Evolutionary conservation across 345 rosid genomes (phyloP).

Genomic region (Euphorbia pulcherrima): DNA sequence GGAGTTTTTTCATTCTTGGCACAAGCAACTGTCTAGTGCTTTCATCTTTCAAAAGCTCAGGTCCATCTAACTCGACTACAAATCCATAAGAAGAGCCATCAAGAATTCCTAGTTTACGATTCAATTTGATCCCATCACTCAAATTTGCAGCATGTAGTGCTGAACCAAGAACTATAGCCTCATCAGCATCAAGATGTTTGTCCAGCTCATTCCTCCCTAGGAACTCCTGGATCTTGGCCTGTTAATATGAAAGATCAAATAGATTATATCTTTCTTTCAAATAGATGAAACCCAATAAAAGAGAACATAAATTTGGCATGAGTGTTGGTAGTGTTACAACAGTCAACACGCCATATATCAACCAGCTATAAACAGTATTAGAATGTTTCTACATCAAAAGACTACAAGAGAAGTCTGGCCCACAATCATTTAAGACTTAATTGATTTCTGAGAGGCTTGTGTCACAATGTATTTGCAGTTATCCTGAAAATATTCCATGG

Average conservation of each 20-base stretch:
- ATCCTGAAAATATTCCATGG: not conserved
- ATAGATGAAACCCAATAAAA: slow-evolving; percentile 1
- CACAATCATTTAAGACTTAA: not conserved
- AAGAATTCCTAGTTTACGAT: slow-evolving; percentile 88
- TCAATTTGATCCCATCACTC: slow-evolving; percentile 96
- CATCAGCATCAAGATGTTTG: slow-evolving; percentile 99
- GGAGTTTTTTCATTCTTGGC: slow-evolving; percentile 91
- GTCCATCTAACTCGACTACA: slow-evolving; percentile 70
- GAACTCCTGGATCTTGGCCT: slow-evolving; percentile 91
- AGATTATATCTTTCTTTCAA: slow-evolving; percentile 9
- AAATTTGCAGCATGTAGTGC: slow-evolving; percentile 94
- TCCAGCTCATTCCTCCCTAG: slow-evolving; percentile 85
- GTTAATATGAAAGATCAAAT: slow-evolving; percentile 19
- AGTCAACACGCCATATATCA: not conserved
- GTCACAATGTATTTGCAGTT: not conserved
- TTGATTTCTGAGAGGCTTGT: not conserved
- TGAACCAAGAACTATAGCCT: slow-evolving; percentile 93
- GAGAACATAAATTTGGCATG: slow-evolving; percentile 1
- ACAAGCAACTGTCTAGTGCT: slow-evolving; percentile 68
- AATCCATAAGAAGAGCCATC: slow-evolving; percentile 91
- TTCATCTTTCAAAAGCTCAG: slow-evolving; percentile 63
- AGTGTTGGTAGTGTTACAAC: not conserved
- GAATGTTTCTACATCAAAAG: not conserved
- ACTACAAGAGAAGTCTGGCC: not conserved
- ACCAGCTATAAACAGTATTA: not conserved